Evolutionary conservation across 306 rosid genomes (phyloP).

Genomic region (Luffa acutangula): DNA sequence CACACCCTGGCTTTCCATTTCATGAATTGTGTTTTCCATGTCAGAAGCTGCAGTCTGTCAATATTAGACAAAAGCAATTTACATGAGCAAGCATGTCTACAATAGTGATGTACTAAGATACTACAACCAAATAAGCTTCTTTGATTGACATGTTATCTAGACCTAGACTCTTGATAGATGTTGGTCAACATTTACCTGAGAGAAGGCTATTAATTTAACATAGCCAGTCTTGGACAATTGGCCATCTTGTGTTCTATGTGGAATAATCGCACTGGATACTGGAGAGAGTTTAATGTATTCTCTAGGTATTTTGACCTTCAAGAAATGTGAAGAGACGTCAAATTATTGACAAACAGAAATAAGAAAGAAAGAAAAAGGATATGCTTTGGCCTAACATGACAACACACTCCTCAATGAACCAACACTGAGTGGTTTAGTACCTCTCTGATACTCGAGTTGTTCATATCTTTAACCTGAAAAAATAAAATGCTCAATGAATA

Average conservation of each 20-base stretch:
- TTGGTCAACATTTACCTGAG: slow-evolving; percentile 48
- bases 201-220: slow-evolving; percentile 70
- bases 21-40: slow-evolving; percentile 67
- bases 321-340: slow-evolving; percentile 5
- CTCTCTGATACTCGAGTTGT: slow-evolving; percentile 47
- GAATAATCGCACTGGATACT: slow-evolving; percentile 65
- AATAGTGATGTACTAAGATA: neutral
- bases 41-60: slow-evolving; percentile 79
- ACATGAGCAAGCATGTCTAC: neutral
- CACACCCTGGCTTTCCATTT: slow-evolving; percentile 80
- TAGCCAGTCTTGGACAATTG: slow-evolving; percentile 69
- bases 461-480: slow-evolving; percentile 39
- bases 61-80: neutral
- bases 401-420: neutral
- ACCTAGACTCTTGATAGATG: neutral
- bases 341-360: neutral
- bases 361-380: neutral
- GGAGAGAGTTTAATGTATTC: slow-evolving; percentile 86
- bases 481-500: slow-evolving; percentile 11
- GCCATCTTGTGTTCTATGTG: slow-evolving; percentile 66
- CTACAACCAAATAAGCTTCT: neutral
- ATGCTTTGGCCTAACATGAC: neutral
- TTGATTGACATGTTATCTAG: neutral
- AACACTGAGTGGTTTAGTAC: slow-evolving; percentile 24
- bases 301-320: slow-evolving; percentile 79